Conservation (phyloP, 2,329 filamentous ascomycete species). For the Aureobasidium musti region DNA sequence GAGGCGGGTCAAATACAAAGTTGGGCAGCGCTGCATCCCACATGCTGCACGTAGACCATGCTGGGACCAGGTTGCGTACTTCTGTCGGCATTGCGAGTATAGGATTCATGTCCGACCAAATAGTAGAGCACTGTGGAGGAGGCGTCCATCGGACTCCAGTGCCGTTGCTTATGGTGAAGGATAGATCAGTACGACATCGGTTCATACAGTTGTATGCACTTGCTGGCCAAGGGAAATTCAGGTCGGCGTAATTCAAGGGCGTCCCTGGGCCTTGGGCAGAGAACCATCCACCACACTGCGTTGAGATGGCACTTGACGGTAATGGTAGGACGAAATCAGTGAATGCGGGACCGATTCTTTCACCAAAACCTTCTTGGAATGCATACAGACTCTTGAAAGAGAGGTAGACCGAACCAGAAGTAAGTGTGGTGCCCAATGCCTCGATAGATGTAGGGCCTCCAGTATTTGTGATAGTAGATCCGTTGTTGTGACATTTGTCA, state of each 20-base stretch:
- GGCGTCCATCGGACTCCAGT: not conserved
- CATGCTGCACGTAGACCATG: slow-evolving; percentile 32
- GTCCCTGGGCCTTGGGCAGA: slow-evolving; percentile 29
- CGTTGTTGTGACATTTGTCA: slow-evolving; percentile 24
- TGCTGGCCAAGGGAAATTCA: slow-evolving; percentile 37
- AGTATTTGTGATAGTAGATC: slow-evolving; percentile 20
- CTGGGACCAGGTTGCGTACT: slow-evolving; percentile 30
- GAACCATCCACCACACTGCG: slow-evolving; percentile 33
- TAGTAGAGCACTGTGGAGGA: slow-evolving; percentile 32
- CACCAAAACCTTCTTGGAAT: slow-evolving; percentile 30
- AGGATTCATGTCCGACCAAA: slow-evolving; percentile 35
- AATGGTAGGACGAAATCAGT: slow-evolving; percentile 35
- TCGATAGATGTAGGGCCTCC: slow-evolving; percentile 24
- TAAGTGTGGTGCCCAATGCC: slow-evolving; percentile 35
- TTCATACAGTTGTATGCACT: slow-evolving; percentile 35
- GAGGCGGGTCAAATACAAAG: slow-evolving; percentile 34
- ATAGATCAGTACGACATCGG: slow-evolving; percentile 14
- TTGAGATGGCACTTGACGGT: slow-evolving; percentile 34
- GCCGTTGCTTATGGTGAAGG: slow-evolving; percentile 2
- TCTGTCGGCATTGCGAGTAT: slow-evolving; percentile 33
- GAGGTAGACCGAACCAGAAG: slow-evolving; percentile 33
- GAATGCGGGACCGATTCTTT: slow-evolving; percentile 34
- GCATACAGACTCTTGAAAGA: slow-evolving; percentile 35
- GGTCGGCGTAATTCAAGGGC: slow-evolving; percentile 33
- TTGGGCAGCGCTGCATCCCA: slow-evolving; percentile 33